A percentile compares a stretch with the other conserved stretches of the same genome.
Conservation (phyloP, 2,329 filamentous ascomycete species). For the Aspergillus fumigatus region DNA sequence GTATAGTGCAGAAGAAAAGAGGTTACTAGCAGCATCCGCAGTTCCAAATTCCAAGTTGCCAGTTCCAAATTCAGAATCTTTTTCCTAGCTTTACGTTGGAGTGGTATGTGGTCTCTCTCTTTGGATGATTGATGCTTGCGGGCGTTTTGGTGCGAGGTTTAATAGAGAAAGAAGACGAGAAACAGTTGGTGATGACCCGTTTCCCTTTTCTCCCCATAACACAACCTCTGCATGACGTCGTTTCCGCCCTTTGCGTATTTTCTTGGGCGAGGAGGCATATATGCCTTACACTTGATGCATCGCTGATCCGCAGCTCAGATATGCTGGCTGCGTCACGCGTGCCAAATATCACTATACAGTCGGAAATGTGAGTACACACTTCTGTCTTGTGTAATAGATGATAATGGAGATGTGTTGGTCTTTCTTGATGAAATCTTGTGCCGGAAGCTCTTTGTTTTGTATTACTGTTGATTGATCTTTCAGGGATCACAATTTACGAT, state of each 20-base stretch:
- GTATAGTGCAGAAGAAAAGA: constrained; percentile 13
- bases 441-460: background rate
- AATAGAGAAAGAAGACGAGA: constrained; percentile 27
- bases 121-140: constrained; percentile 17
- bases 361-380: background rate
- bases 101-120: constrained; percentile 7
- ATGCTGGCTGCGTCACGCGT: background rate
- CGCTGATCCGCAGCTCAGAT: background rate
- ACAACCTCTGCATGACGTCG: constrained; percentile 12
- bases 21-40: constrained; percentile 20
- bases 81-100: constrained; percentile 13
- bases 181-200: constrained; percentile 7
- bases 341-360: background rate
- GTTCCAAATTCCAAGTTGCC: constrained; percentile 20
- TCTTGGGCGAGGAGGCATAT: background rate
- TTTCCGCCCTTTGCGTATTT: constrained; percentile 9
- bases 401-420: background rate
- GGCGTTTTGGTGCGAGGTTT: constrained; percentile 25
- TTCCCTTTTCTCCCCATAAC: background rate
- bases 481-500: background rate
- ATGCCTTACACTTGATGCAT: background rate
- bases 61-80: constrained; percentile 15
- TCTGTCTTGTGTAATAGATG: background rate
- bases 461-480: background rate
- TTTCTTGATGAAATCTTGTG: background rate